Conservation (phyloP, 306 rosid species). For the Prunus davidiana region DNA sequence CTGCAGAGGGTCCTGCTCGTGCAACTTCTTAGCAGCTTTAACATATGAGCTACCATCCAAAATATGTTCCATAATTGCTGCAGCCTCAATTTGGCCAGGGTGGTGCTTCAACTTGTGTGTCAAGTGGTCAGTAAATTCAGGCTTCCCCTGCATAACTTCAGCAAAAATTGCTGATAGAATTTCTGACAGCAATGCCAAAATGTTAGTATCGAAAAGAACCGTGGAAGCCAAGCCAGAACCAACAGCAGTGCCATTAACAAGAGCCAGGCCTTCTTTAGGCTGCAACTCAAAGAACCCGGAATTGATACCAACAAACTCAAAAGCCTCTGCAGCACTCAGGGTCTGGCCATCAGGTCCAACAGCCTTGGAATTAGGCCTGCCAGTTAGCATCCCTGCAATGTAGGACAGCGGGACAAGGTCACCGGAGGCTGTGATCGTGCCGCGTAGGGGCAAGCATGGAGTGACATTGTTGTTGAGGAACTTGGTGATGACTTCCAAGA, state of each 20-base stretch:
- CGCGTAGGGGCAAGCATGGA: conserved; percentile 82
- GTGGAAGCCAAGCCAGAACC: conserved; percentile 88
- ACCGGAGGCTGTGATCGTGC: conserved; percentile 80
- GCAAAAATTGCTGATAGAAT: conserved; percentile 73
- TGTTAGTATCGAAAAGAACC: conserved; percentile 77
- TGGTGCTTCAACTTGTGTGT: conserved; percentile 87
- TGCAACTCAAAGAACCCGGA: conserved; percentile 77
- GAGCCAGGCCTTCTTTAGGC: conserved; percentile 93
- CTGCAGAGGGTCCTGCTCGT: conserved; percentile 74
- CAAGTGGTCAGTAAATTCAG: conserved; percentile 89
- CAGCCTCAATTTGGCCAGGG: conserved; percentile 95
- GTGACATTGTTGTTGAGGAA: conserved; percentile 65
- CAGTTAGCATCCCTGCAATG: conserved; percentile 78
- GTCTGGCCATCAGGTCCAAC: conserved; percentile 61
- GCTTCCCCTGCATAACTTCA: conserved; percentile 90
- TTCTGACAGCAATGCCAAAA: conserved; percentile 61
- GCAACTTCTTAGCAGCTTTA: conserved; percentile 65
- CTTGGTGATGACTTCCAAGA: conserved; percentile 74
- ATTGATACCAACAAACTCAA: conserved; percentile 45
- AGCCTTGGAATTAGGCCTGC: conserved; percentile 72
- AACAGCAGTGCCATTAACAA: conserved; percentile 90
- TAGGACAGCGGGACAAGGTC: conserved; percentile 90
- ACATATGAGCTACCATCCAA: conserved; percentile 80
- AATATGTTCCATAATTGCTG: conserved; percentile 93
- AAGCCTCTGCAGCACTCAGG: conserved; percentile 61